These are phyloP conservation scores for Fulvia fulva DNA, from an alignment of 2,329 filamentous ascomycete species.

Conservation along the genomic window DNA sequence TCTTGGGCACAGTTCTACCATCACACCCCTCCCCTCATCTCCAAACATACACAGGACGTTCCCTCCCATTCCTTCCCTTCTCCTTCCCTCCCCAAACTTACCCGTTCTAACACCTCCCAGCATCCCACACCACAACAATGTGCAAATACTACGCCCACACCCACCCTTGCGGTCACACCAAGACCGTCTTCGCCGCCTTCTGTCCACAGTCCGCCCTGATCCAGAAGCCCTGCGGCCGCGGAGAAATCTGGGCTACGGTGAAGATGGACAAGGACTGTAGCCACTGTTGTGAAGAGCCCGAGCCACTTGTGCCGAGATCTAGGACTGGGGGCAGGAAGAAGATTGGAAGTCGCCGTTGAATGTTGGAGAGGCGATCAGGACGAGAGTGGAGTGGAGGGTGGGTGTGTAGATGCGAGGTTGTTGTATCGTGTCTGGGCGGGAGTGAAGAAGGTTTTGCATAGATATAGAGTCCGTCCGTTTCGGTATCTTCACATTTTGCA, in stretches of 20 bases:
- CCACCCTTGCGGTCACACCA: slow-evolving; percentile 44
- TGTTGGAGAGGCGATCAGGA: no score
- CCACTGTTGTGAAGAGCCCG: slow-evolving; percentile 25
- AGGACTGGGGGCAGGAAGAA: slow-evolving; percentile 19
- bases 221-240: slow-evolving; percentile 31
- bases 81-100: background rate
- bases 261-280: slow-evolving; percentile 34
- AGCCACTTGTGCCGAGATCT: slow-evolving; percentile 14
- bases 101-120: background rate
- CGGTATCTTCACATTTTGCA: no score
- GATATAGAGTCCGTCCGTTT: no score
- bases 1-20: background rate
- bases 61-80: background rate
- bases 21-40: background rate
- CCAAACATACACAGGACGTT: background rate
- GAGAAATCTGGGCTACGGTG: slow-evolving; percentile 37
- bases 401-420: no score
- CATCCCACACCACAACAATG: slow-evolving; percentile 31
- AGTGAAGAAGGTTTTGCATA: no score
- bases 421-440: no score
- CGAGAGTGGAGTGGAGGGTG: no score
- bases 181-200: slow-evolving; percentile 36
- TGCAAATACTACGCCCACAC: slow-evolving; percentile 48
- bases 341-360: slow-evolving; percentile 13
- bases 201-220: slow-evolving; percentile 32